Conservation (phyloP, 768 basidiomycete species). For the Sarcodon aspratus region DNA sequence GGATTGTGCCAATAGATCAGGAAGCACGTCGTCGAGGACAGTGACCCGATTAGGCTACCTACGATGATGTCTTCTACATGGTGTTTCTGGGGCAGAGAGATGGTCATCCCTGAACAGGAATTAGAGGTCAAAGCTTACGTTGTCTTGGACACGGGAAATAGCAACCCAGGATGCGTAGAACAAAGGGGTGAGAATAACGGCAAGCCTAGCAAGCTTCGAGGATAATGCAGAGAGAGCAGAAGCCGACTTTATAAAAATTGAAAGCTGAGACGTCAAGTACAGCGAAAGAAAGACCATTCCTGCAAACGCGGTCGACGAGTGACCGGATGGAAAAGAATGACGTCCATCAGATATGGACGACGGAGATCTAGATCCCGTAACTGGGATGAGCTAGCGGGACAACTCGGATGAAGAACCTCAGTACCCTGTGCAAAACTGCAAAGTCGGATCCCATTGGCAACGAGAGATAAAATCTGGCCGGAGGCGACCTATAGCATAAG, state of each 20-base stretch:
- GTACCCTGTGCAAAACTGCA: slow-evolving; percentile 46
- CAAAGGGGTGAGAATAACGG: slow-evolving; percentile 40
- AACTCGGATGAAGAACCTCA: slow-evolving; percentile 8
- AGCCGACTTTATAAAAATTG: slow-evolving; percentile 33
- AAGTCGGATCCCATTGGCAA: slow-evolving; percentile 44
- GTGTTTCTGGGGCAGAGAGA: slow-evolving; percentile 33
- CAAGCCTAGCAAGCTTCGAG: slow-evolving; percentile 35
- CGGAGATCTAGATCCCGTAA: background rate
- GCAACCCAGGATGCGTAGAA: slow-evolving; percentile 51
- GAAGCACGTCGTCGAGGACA: slow-evolving; percentile 38
- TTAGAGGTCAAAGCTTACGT: slow-evolving; percentile 29
- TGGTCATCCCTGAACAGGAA: background rate
- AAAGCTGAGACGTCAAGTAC: slow-evolving; percentile 27
- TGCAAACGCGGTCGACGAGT: slow-evolving; percentile 54
- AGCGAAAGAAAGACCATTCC: slow-evolving; percentile 55
- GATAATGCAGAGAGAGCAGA: slow-evolving; percentile 24
- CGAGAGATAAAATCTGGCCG: slow-evolving; percentile 59
- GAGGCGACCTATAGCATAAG: slow-evolving; percentile 25
- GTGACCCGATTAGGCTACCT: slow-evolving; percentile 45
- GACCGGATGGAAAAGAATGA: slow-evolving; percentile 59
- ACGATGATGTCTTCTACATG: slow-evolving; percentile 62
- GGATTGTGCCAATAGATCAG: slow-evolving; percentile 59
- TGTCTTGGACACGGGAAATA: slow-evolving; percentile 51
- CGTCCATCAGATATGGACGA: slow-evolving; percentile 33
- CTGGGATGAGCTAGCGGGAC: background rate